phyloP scores from a whole-genome alignment of 1,284 basidiomycete species.

The Tilletia horrida region DNA sequence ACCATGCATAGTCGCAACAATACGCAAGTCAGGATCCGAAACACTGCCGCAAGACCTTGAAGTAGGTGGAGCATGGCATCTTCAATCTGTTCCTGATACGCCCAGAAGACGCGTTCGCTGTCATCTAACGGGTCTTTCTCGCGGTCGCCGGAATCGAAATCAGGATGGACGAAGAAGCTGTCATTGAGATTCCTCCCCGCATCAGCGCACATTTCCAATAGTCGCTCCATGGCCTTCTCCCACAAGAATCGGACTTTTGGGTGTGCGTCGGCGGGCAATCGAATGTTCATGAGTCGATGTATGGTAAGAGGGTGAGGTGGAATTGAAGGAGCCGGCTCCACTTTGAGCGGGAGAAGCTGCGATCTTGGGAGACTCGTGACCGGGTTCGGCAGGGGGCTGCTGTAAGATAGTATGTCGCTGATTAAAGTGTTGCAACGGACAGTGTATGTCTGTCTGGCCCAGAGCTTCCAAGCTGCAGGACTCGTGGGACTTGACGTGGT shows the following conservation, averaged over 20 bases:
- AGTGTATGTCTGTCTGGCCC: conserved; percentile 5
- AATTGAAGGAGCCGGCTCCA: conserved; percentile 9
- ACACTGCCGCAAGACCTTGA: neutral
- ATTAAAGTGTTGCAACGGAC: conserved; percentile 5
- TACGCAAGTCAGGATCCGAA: neutral
- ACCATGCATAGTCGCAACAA: conserved; percentile 11
- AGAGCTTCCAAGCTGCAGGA: conserved; percentile 8
- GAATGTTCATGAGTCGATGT: neutral
- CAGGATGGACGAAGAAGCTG: conserved; percentile 6
- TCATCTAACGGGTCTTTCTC: neutral
- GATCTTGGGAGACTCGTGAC: neutral
- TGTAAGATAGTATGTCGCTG: neutral
- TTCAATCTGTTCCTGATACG: conserved; percentile 16
- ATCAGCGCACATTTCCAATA: conserved; percentile 7
- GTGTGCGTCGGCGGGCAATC: neutral
- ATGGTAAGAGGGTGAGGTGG: conserved; percentile 1
- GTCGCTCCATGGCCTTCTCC: conserved; percentile 6
- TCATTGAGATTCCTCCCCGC: neutral
- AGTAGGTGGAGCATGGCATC: conserved; percentile 14
- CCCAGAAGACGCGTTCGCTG: conserved; percentile 6
- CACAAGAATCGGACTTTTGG: neutral
- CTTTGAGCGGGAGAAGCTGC: neutral
- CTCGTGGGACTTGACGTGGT: neutral
- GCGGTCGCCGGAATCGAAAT: neutral
- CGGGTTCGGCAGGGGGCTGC: neutral